These are phyloP conservation scores for Aspergillus ruber DNA, from an alignment of 2,329 filamentous ascomycete species.

Conservation along the genomic window DNA sequence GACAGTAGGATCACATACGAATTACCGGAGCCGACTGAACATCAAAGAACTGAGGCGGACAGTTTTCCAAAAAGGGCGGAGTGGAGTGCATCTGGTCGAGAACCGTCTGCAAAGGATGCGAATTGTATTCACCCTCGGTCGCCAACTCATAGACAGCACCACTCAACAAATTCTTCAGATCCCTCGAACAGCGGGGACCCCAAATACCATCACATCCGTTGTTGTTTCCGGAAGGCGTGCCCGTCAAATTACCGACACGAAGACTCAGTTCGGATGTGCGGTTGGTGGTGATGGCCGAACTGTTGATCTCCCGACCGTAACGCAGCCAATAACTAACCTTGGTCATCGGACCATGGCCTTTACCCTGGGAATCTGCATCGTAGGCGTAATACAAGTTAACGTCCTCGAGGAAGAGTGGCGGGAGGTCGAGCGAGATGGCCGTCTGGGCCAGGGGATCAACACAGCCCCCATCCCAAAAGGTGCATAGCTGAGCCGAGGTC, in stretches of 20 bases:
- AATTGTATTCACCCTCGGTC: constrained; percentile 20
- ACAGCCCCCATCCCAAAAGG: constrained; percentile 29
- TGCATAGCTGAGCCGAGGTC: constrained; percentile 26
- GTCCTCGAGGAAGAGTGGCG: constrained; percentile 27
- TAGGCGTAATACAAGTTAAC: constrained; percentile 31
- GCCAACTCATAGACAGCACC: constrained; percentile 22
- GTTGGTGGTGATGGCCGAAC: constrained; percentile 22
- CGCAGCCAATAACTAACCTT: constrained; percentile 33
- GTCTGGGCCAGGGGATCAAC: constrained; percentile 34
- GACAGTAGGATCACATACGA: constrained; percentile 16
- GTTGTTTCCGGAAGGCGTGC: constrained; percentile 25
- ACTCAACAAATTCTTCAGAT: constrained; percentile 24
- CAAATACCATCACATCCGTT: constrained; percentile 35
- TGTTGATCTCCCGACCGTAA: constrained; percentile 25
- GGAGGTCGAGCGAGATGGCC: constrained; percentile 26
- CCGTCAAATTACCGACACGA: constrained; percentile 31
- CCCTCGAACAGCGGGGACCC: constrained; percentile 25
- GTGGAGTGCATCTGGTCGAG: constrained; percentile 21
- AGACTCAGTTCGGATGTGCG: constrained; percentile 32
- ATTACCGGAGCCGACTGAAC: constrained; percentile 27
- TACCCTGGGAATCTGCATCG: constrained; percentile 25
- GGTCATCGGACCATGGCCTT: constrained; percentile 27
- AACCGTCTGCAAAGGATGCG: constrained; percentile 23
- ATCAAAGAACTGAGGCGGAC: constrained; percentile 27
- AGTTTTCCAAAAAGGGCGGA: constrained; percentile 19